phyloP scores from a whole-genome alignment of 345 rosid genomes.

The Acer saccharum region DNA sequence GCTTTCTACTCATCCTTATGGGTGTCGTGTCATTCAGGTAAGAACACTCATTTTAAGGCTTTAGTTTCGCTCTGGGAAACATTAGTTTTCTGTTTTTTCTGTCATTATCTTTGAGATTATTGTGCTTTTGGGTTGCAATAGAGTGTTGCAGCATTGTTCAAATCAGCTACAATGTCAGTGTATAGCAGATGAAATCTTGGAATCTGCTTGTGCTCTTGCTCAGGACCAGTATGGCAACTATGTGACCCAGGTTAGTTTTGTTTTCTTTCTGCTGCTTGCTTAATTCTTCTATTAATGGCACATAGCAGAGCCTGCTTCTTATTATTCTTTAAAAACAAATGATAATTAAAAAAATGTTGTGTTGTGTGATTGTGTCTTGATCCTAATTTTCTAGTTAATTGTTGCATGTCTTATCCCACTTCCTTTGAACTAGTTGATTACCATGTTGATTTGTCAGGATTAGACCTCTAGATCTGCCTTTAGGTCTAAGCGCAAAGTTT shows the following conservation, averaged over 20 bases:
- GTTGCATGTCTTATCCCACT: background rate
- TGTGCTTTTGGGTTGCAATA: conserved; percentile 35
- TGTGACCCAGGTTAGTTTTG: conserved; percentile 78
- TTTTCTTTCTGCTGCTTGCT: background rate
- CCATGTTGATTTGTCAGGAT: background rate
- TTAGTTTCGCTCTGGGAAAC: conserved; percentile 5
- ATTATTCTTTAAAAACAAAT: background rate
- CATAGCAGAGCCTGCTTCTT: background rate
- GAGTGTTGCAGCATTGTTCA: conserved; percentile 96
- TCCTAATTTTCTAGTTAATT: background rate
- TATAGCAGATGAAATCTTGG: conserved; percentile 87
- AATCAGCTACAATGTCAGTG: conserved; percentile 72
- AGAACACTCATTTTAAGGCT: background rate
- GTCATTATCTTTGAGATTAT: background rate
- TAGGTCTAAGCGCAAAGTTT: background rate
- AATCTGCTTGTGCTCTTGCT: conserved; percentile 75
- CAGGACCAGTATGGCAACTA: conserved; percentile 90
- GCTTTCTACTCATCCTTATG: conserved; percentile 95
- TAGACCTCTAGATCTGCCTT: background rate
- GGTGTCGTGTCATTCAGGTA: conserved; percentile 99
- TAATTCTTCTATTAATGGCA: conserved; percentile 6
- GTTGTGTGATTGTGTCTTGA: background rate
- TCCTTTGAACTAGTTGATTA: background rate
- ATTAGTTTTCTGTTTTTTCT: background rate
- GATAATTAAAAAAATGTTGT: background rate